These are phyloP conservation scores for Brettanomyces anomalus DNA, from an alignment of 805 yeast genomes.

Conservation along the genomic window DNA sequence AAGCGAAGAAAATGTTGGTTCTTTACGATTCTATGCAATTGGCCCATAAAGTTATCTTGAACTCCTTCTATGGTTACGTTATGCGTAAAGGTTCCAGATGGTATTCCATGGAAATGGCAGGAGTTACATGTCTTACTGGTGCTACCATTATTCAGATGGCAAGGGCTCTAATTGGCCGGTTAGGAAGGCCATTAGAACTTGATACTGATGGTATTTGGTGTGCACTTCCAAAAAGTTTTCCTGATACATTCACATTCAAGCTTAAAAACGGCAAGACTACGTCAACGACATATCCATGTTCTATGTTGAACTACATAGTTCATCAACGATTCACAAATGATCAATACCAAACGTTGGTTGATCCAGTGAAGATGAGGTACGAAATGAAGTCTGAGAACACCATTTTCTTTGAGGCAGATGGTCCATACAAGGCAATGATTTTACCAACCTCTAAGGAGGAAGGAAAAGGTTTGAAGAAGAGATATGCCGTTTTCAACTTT, in stretches of 20 bases:
- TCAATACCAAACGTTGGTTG: slow-evolving; percentile 83
- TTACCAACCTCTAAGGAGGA: slow-evolving; percentile 96
- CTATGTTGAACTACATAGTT: slow-evolving; percentile 89
- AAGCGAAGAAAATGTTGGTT: slow-evolving; percentile 89
- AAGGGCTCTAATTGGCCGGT: slow-evolving; percentile 75
- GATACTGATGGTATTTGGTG: slow-evolving; percentile 99
- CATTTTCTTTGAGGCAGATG: slow-evolving; percentile 96
- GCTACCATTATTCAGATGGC: slow-evolving; percentile 99
- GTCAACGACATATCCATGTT: slow-evolving; percentile 84
- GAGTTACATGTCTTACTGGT: slow-evolving; percentile 96
- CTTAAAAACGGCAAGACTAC: slow-evolving; percentile 71
- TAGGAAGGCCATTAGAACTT: slow-evolving; percentile 91
- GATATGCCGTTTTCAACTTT: slow-evolving; percentile 94
- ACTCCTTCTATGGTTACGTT: slow-evolving; percentile 95
- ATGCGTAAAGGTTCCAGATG: slow-evolving; percentile 99
- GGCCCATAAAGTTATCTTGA: slow-evolving; percentile 93
- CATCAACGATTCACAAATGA: slow-evolving; percentile 88
- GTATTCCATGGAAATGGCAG: slow-evolving; percentile 99
- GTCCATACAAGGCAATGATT: slow-evolving; percentile 96
- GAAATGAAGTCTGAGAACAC: slow-evolving; percentile 82
- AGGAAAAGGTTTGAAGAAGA: slow-evolving; percentile 90
- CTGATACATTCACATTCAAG: slow-evolving; percentile 72
- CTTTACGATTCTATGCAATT: slow-evolving; percentile 90
- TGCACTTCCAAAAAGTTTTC: slow-evolving; percentile 86
- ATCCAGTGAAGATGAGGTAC: slow-evolving; percentile 59